phyloP scores from a whole-genome alignment of 73 alveolate species.

The Paramecium sonneborni region DNA sequence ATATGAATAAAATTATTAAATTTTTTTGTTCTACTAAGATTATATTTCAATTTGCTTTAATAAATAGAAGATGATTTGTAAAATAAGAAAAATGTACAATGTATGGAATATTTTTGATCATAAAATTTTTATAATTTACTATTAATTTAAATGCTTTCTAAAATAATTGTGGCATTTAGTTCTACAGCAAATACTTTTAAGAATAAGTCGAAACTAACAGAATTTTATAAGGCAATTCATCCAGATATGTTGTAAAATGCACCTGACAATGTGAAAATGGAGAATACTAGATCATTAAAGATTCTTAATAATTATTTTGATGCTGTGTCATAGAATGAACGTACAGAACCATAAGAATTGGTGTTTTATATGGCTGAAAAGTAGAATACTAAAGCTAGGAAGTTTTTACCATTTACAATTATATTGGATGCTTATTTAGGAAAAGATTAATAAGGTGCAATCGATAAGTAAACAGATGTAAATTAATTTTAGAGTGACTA shows the following conservation, averaged over 20 bases:
- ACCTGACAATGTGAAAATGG: constrained; percentile 65
- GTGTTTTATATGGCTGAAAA: constrained; percentile 58
- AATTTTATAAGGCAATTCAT: constrained; percentile 67
- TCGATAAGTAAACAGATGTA: neutral
- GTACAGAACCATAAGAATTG: constrained; percentile 53
- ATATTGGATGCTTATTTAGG: constrained; percentile 37
- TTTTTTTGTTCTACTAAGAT: too few relatives aligned
- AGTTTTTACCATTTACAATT: constrained; percentile 22
- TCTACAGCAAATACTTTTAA: constrained; percentile 40
- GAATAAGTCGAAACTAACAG: constrained; percentile 49
- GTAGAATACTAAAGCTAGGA: constrained; percentile 49
- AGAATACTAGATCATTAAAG: constrained; percentile 56
- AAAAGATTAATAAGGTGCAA: neutral
- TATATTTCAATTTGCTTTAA: too few relatives aligned
- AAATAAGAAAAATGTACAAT: too few relatives aligned
- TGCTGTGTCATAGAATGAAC: constrained; percentile 52
- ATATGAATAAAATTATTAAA: too few relatives aligned
- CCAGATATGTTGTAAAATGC: constrained; percentile 68
- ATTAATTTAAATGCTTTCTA: neutral
- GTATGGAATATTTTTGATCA: neutral
- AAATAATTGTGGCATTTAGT: constrained; percentile 18
- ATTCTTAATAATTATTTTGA: constrained; percentile 51
- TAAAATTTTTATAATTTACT: neutral
- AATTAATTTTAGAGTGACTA: neutral
- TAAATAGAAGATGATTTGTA: too few relatives aligned